These are phyloP conservation scores for Chrysanthemum makinoi DNA, from an alignment of 129 eudicot species.

Conservation along the genomic window DNA sequence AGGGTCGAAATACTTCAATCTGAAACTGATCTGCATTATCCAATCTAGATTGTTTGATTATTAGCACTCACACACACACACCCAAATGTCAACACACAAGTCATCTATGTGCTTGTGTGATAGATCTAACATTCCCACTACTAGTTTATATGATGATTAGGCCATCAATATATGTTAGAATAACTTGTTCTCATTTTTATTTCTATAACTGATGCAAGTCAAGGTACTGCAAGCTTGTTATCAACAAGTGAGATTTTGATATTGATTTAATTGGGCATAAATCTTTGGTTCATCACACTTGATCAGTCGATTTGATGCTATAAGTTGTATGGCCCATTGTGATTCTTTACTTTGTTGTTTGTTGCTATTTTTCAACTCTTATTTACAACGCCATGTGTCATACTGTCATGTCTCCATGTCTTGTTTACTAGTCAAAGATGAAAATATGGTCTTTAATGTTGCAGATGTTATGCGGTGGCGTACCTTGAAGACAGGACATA, in stretches of 20 bases:
- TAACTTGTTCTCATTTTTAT: neutral
- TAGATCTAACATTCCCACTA: too few relatives aligned
- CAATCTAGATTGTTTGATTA: too few relatives aligned
- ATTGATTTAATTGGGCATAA: too few relatives aligned
- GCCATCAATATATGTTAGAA: neutral
- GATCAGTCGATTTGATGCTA: neutral
- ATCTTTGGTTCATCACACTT: too few relatives aligned
- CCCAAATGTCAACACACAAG: too few relatives aligned
- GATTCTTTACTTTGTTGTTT: neutral
- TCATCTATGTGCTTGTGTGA: too few relatives aligned
- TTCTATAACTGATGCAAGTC: neutral
- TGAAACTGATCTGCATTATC: too few relatives aligned
- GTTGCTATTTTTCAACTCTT: neutral
- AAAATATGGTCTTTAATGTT: constrained; percentile 19
- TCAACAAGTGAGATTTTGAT: neutral
- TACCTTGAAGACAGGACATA: constrained; percentile 83
- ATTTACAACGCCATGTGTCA: neutral
- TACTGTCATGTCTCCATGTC: neutral
- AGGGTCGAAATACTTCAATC: too few relatives aligned
- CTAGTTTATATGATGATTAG: too few relatives aligned
- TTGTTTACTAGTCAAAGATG: constrained; percentile 22
- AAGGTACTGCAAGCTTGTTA: neutral
- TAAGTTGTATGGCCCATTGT: constrained; percentile 10
- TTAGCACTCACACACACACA: too few relatives aligned
- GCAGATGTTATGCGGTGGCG: constrained; percentile 92